Conservation (phyloP, 2,329 filamentous ascomycete genomes). For the Sphaceloma murrayae region DNA sequence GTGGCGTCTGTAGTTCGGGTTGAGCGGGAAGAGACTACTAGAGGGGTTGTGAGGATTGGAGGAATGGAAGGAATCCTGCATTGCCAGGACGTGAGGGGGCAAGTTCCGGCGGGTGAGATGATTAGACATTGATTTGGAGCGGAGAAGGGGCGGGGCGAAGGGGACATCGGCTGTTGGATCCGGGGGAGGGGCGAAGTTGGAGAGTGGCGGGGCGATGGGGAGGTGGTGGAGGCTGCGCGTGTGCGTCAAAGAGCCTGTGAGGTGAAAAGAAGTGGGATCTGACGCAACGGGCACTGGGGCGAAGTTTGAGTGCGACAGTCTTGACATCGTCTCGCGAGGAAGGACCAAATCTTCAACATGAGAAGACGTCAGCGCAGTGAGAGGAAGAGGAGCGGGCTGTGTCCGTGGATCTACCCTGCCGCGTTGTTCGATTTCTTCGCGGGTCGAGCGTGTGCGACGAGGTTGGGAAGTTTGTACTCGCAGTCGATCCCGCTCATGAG, state of each 20-base stretch:
- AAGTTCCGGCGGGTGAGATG: constrained; percentile 7
- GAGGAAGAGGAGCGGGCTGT: neutral
- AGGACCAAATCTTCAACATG: neutral
- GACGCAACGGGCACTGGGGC: neutral
- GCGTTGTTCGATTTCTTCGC: constrained; percentile 10
- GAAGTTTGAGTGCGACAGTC: neutral
- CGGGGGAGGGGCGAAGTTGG: neutral
- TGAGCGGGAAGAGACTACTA: constrained; percentile 25
- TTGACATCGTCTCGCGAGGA: neutral
- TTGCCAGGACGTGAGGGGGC: constrained; percentile 16
- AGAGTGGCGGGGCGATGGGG: neutral
- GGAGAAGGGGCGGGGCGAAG: constrained; percentile 2
- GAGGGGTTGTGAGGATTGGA: constrained; percentile 20
- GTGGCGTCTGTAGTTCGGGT: constrained; percentile 19
- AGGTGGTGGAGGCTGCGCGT: neutral
- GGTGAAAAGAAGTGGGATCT: neutral
- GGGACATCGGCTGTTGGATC: constrained; percentile 11
- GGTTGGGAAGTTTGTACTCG: neutral
- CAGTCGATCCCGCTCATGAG: neutral
- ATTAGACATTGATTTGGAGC: constrained; percentile 5
- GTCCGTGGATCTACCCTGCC: constrained; percentile 2
- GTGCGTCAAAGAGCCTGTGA: neutral
- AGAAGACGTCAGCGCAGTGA: neutral
- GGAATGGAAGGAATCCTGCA: constrained; percentile 17
- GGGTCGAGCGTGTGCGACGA: constrained; percentile 3